Percentiles rank a stretch among this genome's conserved stretches.
phyloP scores from a whole-genome alignment of 176 grass and related monocot species.

The Thalia dealbata region DNA sequence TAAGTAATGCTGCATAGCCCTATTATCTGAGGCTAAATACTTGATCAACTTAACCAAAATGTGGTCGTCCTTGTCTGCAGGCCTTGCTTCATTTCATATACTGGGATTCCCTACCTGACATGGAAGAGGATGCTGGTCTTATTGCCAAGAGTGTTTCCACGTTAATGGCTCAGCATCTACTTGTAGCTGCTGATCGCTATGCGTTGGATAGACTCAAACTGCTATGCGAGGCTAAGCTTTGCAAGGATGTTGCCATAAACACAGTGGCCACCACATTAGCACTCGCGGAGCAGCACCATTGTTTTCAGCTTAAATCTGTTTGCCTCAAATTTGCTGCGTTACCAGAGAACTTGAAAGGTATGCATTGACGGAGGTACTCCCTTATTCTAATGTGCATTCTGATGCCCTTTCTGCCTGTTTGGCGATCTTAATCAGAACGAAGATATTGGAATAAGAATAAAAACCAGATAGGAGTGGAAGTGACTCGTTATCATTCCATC shows the following conservation, averaged over 20 bases:
- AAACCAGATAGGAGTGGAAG: too few species aligned
- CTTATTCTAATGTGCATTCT: neutral
- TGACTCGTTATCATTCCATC: too few species aligned
- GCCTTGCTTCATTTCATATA: conserved; percentile 97
- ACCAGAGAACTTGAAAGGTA: conserved; percentile 92
- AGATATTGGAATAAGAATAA: too few species aligned
- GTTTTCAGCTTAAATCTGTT: conserved; percentile 85
- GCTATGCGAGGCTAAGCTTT: conserved; percentile 63
- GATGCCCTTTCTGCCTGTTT: too few species aligned
- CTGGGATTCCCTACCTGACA: conserved; percentile 77
- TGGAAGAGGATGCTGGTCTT: conserved; percentile 77
- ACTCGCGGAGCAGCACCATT: conserved; percentile 90
- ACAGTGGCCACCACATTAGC: conserved; percentile 94
- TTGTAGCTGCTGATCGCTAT: conserved; percentile 88
- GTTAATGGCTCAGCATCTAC: conserved; percentile 91
- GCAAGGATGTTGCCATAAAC: conserved; percentile 88
- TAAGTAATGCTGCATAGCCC: too few species aligned
- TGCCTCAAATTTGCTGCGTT: conserved; percentile 89
- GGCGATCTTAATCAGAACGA: too few species aligned
- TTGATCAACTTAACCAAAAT: conserved; percentile 1
- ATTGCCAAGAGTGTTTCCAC: conserved; percentile 75
- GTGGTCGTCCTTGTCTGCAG: conserved; percentile 28
- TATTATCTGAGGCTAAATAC: neutral
- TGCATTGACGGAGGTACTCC: neutral
- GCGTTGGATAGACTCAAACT: conserved; percentile 92